Evolutionary conservation across 352 stramenopile genomes (phyloP).

Genomic region (Pythium angustatum): DNA sequence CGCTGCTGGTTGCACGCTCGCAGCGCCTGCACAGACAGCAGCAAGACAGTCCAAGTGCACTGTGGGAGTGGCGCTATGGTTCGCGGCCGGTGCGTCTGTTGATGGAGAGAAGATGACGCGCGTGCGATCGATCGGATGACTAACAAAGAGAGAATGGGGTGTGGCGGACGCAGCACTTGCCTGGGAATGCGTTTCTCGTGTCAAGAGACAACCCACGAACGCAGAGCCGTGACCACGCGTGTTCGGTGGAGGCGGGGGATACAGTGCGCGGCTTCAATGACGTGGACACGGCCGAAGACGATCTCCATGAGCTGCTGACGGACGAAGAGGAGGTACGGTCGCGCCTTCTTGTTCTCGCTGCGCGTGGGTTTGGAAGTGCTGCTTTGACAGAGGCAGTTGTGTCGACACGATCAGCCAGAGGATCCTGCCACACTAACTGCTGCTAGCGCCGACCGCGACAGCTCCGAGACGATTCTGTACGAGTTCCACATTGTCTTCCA

Average conservation of each 20-base stretch:
- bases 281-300: not conserved
- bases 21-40: conserved; percentile 27
- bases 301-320: conserved; percentile 24
- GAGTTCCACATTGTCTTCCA: conserved; percentile 87
- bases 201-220: conserved; percentile 46
- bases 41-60: conserved; percentile 20
- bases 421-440: not conserved
- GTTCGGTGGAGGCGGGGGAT: not conserved
- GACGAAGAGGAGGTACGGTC: conserved; percentile 8
- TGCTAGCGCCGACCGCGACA: not conserved
- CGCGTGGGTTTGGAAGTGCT: too few relatives aligned
- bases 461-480: conserved; percentile 39
- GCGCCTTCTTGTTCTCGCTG: too few relatives aligned
- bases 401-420: too few relatives aligned
- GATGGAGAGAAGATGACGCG: not conserved
- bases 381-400: too few relatives aligned
- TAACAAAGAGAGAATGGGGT: too few relatives aligned
- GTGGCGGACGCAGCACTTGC: conserved; percentile 61
- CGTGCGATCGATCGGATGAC: not conserved
- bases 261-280: not conserved
- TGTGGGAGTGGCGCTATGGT: conserved; percentile 67
- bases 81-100: conserved; percentile 39
- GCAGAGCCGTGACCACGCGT: too few relatives aligned
- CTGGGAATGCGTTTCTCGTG: conserved; percentile 66
- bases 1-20: conserved; percentile 43